Conservation (phyloP, 1,139 yeast genomes). For the Candida tetrigidarum region DNA sequence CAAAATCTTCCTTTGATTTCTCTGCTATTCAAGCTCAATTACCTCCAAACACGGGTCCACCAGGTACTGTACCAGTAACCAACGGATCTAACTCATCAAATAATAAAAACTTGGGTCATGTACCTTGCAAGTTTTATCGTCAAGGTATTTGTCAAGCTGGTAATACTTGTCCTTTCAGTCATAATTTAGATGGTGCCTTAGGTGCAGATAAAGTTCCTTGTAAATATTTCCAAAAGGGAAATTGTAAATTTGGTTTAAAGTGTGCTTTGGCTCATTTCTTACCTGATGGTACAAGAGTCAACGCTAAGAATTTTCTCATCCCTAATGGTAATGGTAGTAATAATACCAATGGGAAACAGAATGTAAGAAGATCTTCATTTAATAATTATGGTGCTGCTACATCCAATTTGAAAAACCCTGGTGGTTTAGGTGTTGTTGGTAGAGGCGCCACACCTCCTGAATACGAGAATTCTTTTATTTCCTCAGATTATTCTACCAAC, state of each 20-base stretch:
- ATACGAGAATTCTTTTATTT: slow-evolving; percentile 5
- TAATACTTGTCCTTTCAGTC: slow-evolving; percentile 87
- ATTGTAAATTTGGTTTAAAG: slow-evolving; percentile 90
- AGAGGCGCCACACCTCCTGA: slow-evolving; percentile 9
- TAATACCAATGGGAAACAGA: slow-evolving; percentile 12
- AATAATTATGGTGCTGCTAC: neutral
- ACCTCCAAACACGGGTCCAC: slow-evolving; percentile 50
- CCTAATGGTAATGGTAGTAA: slow-evolving; percentile 10
- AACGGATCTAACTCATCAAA: slow-evolving; percentile 10
- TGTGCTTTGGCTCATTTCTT: slow-evolving; percentile 92
- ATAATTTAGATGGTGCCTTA: slow-evolving; percentile 62
- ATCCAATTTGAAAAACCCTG: neutral
- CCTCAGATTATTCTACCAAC: neutral
- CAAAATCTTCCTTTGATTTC: slow-evolving; percentile 11
- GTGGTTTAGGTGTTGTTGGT: neutral
- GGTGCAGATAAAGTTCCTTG: slow-evolving; percentile 76
- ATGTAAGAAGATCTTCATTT: slow-evolving; percentile 3
- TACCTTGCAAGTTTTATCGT: slow-evolving; percentile 90
- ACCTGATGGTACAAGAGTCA: slow-evolving; percentile 87
- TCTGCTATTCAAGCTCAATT: slow-evolving; percentile 21
- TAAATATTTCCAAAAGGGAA: slow-evolving; percentile 92
- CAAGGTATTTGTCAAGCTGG: slow-evolving; percentile 98
- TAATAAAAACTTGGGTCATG: slow-evolving; percentile 71
- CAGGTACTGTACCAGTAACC: slow-evolving; percentile 32
- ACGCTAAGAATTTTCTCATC: slow-evolving; percentile 41